Percentiles rank a stretch among this genome's conserved stretches.
Evolutionary conservation across 176 grass and related monocot species (phyloP).

Genomic region (Eleusine coracana): DNA sequence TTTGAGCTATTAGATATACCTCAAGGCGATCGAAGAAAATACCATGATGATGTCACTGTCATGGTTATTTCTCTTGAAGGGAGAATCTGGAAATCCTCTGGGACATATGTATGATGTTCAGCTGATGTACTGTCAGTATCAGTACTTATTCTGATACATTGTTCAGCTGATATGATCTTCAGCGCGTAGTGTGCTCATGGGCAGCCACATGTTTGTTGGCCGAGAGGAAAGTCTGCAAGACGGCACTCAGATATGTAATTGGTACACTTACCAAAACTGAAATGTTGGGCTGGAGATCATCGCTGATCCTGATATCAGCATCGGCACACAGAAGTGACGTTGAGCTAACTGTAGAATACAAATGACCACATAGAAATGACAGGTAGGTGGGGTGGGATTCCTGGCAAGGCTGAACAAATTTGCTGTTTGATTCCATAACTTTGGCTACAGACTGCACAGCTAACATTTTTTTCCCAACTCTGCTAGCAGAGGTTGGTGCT

Average conservation of each 20-base stretch:
- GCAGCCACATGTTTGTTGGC: slow-evolving; percentile 28
- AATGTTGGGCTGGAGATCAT: slow-evolving; percentile 34
- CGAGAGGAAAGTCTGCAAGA: slow-evolving; percentile 22
- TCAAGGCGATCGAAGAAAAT: slow-evolving; percentile 88
- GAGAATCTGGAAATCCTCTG: slow-evolving; percentile 94
- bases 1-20: slow-evolving; percentile 87
- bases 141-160: slow-evolving; percentile 41
- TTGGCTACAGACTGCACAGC: slow-evolving; percentile 17
- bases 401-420: slow-evolving; percentile 1
- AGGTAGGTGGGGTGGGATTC: background rate
- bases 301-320: slow-evolving; percentile 38
- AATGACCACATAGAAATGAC: slow-evolving; percentile 20
- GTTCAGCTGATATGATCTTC: slow-evolving; percentile 29
- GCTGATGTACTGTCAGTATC: slow-evolving; percentile 9
- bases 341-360: background rate
- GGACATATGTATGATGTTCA: slow-evolving; percentile 64
- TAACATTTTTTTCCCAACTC: slow-evolving; percentile 21
- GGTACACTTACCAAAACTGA: slow-evolving; percentile 26
- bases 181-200: slow-evolving; percentile 14
- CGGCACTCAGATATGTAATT: slow-evolving; percentile 7
- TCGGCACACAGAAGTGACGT: slow-evolving; percentile 7
- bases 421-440: slow-evolving; percentile 16
- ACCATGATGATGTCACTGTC: slow-evolving; percentile 92
- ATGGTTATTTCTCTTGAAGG: slow-evolving; percentile 96
- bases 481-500: slow-evolving; percentile 24